Base-by-base conservation (phyloP, 768 basidiomycete species). In the Hericium alpestre region DNA sequence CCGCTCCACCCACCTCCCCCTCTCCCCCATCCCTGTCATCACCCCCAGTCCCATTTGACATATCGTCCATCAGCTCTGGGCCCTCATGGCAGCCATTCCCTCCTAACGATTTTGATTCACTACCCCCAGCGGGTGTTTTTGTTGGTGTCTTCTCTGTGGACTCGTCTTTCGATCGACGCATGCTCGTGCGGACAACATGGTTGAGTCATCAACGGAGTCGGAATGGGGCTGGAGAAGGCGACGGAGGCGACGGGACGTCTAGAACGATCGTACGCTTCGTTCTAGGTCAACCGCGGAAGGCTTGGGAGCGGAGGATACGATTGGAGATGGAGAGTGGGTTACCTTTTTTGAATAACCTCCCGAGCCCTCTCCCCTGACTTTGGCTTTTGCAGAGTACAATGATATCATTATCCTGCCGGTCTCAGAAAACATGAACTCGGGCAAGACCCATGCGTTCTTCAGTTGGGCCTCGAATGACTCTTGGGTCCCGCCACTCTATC, bases 361-460 rank as follows among this genome's bases (percentile, higher is more conserved):
- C 32, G 32, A 32, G 32, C 32, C 32, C 7, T 32, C 6, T 32
- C 9, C 6, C 9, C 32, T 32, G 32, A 32, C 32, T 6, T 1
- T 32, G 15, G 54, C 55, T 39, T 23, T 53, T 5, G 38, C 66
- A 92, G 90, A 80, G 68, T 91, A 84, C 69, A 87, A 91, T 65
- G 92, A 93, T 68, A 86, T 94, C 57, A 74, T 93, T 60, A 77
- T 94, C 51, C 77, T 96, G 47, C 88, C 91, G 25, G 83, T 86
- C 47, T 66, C 80, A 10, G 95, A 98, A 73, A 96, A 97, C 70
- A 97, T 98, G 95, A 97, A 98, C 70, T 74, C 79, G 51, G 95
- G 95, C 56, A 98, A 98, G 71, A 89, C 90, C 4, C 78, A 95
- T 66, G 81, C 86, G 1, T 98, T 86, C 73, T 97, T 93, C 74